Conservation (phyloP, 495 filamentous ascomycete species). For the Polyplosphaeria fusca region DNA sequence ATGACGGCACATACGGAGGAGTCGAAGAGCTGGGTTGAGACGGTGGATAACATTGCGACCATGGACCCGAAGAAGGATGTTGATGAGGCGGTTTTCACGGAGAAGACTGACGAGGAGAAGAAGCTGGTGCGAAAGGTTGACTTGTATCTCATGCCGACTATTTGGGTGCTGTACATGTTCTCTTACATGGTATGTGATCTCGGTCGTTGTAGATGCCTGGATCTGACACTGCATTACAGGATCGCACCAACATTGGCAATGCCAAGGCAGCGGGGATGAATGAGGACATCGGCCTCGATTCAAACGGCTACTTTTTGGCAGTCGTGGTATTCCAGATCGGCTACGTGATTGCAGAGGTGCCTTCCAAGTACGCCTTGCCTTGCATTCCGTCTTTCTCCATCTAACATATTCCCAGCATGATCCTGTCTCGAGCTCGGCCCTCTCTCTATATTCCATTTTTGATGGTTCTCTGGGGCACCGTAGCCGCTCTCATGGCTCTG, state of each 20-base stretch:
- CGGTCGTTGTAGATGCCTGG: not conserved
- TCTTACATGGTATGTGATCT: slow-evolving; percentile 28
- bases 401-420: slow-evolving; percentile 7
- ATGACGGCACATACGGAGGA: slow-evolving; percentile 15
- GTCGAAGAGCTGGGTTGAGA: slow-evolving; percentile 5
- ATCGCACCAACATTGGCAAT: slow-evolving; percentile 33
- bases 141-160: slow-evolving; percentile 31
- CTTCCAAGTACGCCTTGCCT: slow-evolving; percentile 45
- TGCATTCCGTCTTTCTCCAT: slow-evolving; percentile 41
- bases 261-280: slow-evolving; percentile 34
- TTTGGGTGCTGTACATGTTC: slow-evolving; percentile 33
- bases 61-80: slow-evolving; percentile 1
- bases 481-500: slow-evolving; percentile 44
- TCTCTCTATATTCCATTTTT: slow-evolving; percentile 5
- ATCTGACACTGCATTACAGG: not conserved
- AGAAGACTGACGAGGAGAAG: slow-evolving; percentile 27
- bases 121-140: slow-evolving; percentile 33
- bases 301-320: slow-evolving; percentile 23
- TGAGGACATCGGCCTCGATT: slow-evolving; percentile 20
- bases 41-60: slow-evolving; percentile 7
- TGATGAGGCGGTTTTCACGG: slow-evolving; percentile 1
- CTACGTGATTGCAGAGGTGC: slow-evolving; percentile 50
- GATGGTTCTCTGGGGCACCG: slow-evolving; percentile 41
- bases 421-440: slow-evolving; percentile 5
- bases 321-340: slow-evolving; percentile 48